Evolutionary conservation across 2,329 filamentous ascomycete genomes (phyloP), one percentile per base, ranked within the genome.

Genomic region (Exophiala spinifera): DNA sequence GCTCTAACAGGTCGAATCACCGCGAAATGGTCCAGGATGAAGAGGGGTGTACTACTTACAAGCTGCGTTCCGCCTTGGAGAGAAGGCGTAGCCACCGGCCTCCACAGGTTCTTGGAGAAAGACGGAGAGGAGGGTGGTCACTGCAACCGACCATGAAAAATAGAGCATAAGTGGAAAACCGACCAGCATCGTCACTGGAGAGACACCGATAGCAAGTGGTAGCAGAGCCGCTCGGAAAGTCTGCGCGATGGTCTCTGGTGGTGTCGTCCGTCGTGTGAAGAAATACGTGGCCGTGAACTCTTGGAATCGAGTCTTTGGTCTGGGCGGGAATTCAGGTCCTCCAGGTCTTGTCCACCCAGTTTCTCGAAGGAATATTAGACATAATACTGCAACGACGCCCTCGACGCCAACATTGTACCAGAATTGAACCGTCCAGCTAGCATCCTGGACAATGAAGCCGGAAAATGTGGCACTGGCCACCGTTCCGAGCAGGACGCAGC

Each of bases 381-480:
- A 67, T 1, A 68, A 54, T 3, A 75, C 59, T 15, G 69, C 61
- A 1, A 69, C 63, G 31, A 69, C 63, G 0, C 66, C 70, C 1
- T 70, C 60, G 1, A 74, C 55, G 3, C 66, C 71, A n/a, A 74
- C 66, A 1, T 69, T 71, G 71, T 73, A 76, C 73, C 74, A 76
- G 59, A 72, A 76, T 46, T 72, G 68, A 2, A 70, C 58, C 1
- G 68, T 67, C 65, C 72, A 76, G 0, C 54, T 60, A 8, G 66
- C 62, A 0, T 67, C 65, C 1, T 21, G 21, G 1, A 70, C 69
- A 39, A 75, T 69, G 45, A 75, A 74, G 1, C 70, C 73, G 0
- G 69, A 70, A 20, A 75, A 67, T 0, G 72, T 75, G 2, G 42
- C 21, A 44, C 42, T 21, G n/a, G 42, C 42, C 20, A 44, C 11